Base-by-base conservation (phyloP, 495 filamentous ascomycete genomes). In the Rhypophila decipiens region DNA sequence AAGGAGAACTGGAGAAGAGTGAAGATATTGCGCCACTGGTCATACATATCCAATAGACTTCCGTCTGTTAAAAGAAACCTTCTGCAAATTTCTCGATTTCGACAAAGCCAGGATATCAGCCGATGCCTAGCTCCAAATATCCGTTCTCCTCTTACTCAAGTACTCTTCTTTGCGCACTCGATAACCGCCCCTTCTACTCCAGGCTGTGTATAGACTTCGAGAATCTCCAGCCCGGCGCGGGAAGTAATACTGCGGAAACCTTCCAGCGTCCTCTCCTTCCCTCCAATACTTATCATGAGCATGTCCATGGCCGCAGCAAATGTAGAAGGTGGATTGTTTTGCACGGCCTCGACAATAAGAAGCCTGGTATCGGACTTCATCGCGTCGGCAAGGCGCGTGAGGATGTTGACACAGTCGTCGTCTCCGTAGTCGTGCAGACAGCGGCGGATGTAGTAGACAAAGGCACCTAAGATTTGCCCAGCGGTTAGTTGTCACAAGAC, bases 341-440 rank as follows among this genome's bases (percentile, higher is more conserved):
- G 44, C 44, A 69, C 47, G 35, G 60, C 53, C 42, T 66, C 63
- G 12, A 60, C 52, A 24, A 64, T 60, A 8, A 63, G 42, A n/a
- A 66, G 47, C 22, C 50, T 39, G 9, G 58, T 60, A 45, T 62
- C 56, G 3, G 47, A 43, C 20, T 50, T 53, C 42, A 53, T 53
- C 24, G 49, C 47, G 24, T 52, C 44, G 17, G 55, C 44, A 29
- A 57, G 19, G 15, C 50, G 48, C 35, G 44, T 51, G 12, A 55
- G 40, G 15, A 64, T 61, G 17, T 42, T 45, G 31, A 66, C 55
- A 15, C 55, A 59, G 4, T 60, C 62, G 27, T 60, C 55, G 44
- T 66, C 63, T 13, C 53, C 45, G 38, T 61, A 66, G 45, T 66
- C 52, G 39, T 66, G 61, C n/a, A 62, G 46, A 37, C 55, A 56